Evolutionary conservation across 768 basidiomycete species (phyloP).

Genomic region (Xerocomus spinulosus): DNA sequence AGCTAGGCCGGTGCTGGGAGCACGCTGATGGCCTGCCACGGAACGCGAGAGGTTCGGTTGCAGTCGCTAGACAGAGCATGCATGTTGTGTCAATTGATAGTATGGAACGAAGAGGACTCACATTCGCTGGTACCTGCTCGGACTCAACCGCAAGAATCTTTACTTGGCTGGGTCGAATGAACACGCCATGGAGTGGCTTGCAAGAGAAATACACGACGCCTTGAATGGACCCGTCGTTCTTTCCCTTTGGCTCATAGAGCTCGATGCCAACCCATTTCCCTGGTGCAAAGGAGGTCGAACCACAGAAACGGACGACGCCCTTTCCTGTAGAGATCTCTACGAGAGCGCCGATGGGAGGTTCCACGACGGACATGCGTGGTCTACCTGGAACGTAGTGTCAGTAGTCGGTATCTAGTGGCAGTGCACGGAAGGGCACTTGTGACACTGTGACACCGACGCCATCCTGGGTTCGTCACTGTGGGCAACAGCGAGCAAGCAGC

Average conservation of each 20-base stretch:
- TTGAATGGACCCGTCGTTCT: conserved; percentile 91
- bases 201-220: conserved; percentile 82
- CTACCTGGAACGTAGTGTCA: too few relatives aligned
- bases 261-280: conserved; percentile 98
- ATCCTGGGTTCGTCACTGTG: too few relatives aligned
- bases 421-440: conserved; percentile 9
- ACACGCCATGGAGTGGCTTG: conserved; percentile 74
- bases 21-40: conserved; percentile 53
- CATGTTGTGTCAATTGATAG: neutral
- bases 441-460: too few relatives aligned
- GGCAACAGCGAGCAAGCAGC: conserved; percentile 6
- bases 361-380: conserved; percentile 34
- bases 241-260: conserved; percentile 76
- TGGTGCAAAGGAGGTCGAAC: conserved; percentile 73
- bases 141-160: conserved; percentile 46
- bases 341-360: conserved; percentile 60
- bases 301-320: conserved; percentile 84
- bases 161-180: conserved; percentile 84
- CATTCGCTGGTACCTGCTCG: conserved; percentile 23
- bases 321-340: conserved; percentile 78
- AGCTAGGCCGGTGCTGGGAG: conserved; percentile 45
- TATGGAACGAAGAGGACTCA: conserved; percentile 13
- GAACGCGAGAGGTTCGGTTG: conserved; percentile 28
- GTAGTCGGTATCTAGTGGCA: conserved; percentile 7
- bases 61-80: conserved; percentile 21